Percentiles rank a stretch among this genome's conserved stretches.
Conservation (phyloP, 768 basidiomycete species). For the Suillus placidus region DNA sequence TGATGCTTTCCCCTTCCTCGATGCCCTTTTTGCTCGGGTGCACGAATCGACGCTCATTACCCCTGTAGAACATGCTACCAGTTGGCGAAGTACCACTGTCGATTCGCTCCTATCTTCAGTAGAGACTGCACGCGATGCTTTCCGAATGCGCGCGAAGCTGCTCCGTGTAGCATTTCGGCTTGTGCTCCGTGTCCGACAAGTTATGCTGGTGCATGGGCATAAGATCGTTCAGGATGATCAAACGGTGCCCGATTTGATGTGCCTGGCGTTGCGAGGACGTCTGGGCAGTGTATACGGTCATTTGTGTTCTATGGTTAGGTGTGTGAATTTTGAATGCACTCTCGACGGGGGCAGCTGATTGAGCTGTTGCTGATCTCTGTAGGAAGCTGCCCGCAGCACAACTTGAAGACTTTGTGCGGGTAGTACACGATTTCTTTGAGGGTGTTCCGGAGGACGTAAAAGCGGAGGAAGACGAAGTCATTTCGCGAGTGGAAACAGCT, state of each 20-base stretch:
- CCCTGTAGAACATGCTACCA: constrained; percentile 18
- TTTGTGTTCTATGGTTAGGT: constrained; percentile 54
- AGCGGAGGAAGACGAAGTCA: constrained; percentile 36
- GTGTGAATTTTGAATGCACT: constrained; percentile 17
- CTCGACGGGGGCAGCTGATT: constrained; percentile 19
- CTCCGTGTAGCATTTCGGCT: constrained; percentile 54
- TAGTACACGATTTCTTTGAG: constrained; percentile 43
- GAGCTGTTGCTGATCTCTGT: constrained; percentile 8
- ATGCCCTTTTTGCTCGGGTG: constrained; percentile 41
- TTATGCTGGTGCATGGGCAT: constrained; percentile 47
- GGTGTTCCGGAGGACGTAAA: constrained; percentile 35
- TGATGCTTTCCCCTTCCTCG: constrained; percentile 37
- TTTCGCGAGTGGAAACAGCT: constrained; percentile 28
- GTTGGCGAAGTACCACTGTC: constrained; percentile 32
- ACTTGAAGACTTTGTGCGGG: constrained; percentile 41
- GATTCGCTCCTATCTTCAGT: constrained; percentile 37
- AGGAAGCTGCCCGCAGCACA: constrained; percentile 46
- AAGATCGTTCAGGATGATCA: constrained; percentile 37
- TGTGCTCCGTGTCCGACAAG: constrained; percentile 44
- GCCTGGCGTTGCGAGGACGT: constrained; percentile 47
- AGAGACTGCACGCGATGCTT: constrained; percentile 40
- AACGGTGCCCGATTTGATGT: constrained; percentile 44
- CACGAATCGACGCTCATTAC: constrained; percentile 22
- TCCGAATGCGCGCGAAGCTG: constrained; percentile 34
- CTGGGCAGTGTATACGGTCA: constrained; percentile 46